These are phyloP conservation scores for Amyloporia xantha DNA, from an alignment of 768 basidiomycete genomes.

Conservation along the genomic window DNA sequence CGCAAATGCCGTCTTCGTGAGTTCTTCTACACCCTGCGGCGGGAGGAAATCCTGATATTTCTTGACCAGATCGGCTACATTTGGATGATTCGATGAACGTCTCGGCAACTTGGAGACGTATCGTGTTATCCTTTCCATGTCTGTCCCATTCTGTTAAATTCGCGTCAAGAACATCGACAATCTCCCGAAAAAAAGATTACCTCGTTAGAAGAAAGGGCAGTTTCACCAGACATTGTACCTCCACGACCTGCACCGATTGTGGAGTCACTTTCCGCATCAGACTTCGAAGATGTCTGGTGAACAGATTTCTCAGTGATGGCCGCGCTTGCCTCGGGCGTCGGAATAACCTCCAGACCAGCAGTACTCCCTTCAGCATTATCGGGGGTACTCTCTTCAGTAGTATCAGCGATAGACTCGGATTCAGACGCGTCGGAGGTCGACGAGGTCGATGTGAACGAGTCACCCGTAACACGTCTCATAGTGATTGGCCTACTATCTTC, in stretches of 20 bases:
- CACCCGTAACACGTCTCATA: conserved; percentile 42
- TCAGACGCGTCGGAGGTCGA: conserved; percentile 73
- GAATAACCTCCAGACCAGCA: no score
- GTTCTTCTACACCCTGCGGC: conserved; percentile 62
- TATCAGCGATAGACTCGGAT: conserved; percentile 37
- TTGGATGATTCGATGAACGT: conserved; percentile 46
- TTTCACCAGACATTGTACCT: conserved; percentile 8
- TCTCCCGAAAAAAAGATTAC: no score
- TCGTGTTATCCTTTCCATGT: conserved; percentile 20
- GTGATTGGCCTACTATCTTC: conserved; percentile 46
- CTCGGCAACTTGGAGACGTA: conserved; percentile 58
- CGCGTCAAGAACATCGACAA: not conserved
- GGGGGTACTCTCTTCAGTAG: not conserved
- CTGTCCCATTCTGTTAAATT: conserved; percentile 6
- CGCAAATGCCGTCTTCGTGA: conserved; percentile 63
- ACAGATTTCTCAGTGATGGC: no score
- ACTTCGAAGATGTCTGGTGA: no score
- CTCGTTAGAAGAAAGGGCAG: conserved; percentile 4
- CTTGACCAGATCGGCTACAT: conserved; percentile 80
- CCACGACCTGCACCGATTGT: conserved; percentile 60
- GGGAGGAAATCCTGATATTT: conserved; percentile 77
- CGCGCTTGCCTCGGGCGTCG: no score
- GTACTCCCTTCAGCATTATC: no score
- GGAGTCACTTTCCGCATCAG: conserved; percentile 76
- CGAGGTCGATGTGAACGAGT: conserved; percentile 46